A percentile compares a stretch with the other conserved stretches of the same genome.
These are phyloP conservation scores for Coniella vitis DNA, from an alignment of 2,329 filamentous ascomycete species.

Conservation along the genomic window DNA sequence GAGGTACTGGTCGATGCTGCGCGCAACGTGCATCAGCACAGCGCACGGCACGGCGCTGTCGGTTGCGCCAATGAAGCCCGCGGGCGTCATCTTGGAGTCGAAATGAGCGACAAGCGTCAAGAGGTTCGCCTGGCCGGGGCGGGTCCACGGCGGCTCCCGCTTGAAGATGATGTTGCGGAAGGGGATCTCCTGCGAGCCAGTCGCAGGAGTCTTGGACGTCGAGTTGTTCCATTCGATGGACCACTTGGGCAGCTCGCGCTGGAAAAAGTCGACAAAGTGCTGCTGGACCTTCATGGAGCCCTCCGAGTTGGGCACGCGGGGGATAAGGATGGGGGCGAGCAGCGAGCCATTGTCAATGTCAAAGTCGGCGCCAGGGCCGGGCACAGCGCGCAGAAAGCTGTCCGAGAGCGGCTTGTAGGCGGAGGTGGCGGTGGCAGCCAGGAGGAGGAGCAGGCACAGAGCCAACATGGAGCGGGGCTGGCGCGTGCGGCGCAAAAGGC, in stretches of 20 bases:
- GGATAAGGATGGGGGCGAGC: constrained; percentile 77
- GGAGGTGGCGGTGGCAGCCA: constrained; percentile 21
- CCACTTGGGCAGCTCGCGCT: constrained; percentile 69
- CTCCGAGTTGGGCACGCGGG: constrained; percentile 80
- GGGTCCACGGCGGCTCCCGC: constrained; percentile 79
- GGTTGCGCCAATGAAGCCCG: constrained; percentile 86
- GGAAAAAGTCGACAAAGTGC: constrained; percentile 83
- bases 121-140: constrained; percentile 66
- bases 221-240: constrained; percentile 79
- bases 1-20: constrained; percentile 71
- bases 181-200: constrained; percentile 62
- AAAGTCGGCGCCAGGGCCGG: constrained; percentile 67
- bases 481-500: constrained; percentile 9
- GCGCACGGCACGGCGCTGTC: constrained; percentile 94
- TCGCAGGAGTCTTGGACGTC: constrained; percentile 74
- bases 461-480: constrained; percentile 16
- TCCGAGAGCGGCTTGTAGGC: constrained; percentile 60
- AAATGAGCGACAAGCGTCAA: constrained; percentile 91
- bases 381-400: constrained; percentile 63
- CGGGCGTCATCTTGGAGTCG: constrained; percentile 72
- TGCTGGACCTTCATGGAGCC: constrained; percentile 66
- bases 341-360: constrained; percentile 70
- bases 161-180: constrained; percentile 84
- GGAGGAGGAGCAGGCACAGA: constrained; percentile 13
- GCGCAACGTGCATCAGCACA: constrained; percentile 80